These are phyloP conservation scores for Truncatella angustata DNA, from an alignment of 2,329 filamentous ascomycete species.

Conservation along the genomic window DNA sequence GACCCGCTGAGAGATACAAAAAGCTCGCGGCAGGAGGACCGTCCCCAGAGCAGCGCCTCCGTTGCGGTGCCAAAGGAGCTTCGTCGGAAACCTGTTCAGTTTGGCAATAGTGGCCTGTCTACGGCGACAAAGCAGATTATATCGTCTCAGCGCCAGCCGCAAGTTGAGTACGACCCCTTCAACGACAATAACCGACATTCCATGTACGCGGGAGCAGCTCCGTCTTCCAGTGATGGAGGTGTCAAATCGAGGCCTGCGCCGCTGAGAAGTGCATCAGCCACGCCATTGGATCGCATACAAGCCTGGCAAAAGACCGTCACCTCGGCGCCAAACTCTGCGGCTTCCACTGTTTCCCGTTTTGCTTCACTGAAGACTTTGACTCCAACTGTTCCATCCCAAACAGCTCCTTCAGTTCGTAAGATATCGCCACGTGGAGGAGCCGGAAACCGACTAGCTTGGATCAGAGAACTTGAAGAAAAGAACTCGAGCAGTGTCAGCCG, in stretches of 20 bases:
- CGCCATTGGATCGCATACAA: slow-evolving; percentile 13
- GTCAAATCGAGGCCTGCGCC: not conserved
- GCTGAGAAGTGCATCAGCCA: slow-evolving; percentile 8
- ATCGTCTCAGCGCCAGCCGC: not conserved
- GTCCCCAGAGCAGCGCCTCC: not conserved
- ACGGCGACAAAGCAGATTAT: not conserved
- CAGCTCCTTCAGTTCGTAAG: slow-evolving; percentile 7
- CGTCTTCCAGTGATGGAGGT: not conserved
- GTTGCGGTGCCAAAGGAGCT: not conserved
- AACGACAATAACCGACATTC: slow-evolving; percentile 15
- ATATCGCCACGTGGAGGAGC: slow-evolving; percentile 9
- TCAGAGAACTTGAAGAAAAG: slow-evolving; percentile 17
- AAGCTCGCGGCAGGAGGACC: not conserved
- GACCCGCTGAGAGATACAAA: slow-evolving; percentile 5
- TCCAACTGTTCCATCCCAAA: not conserved
- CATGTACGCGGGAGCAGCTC: slow-evolving; percentile 11
- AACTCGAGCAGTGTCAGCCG: slow-evolving; percentile 12
- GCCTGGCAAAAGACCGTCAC: slow-evolving; percentile 15
- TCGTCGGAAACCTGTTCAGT: not conserved
- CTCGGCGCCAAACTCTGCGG: slow-evolving; percentile 7
- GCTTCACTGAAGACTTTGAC: too few species aligned
- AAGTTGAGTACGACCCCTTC: not conserved
- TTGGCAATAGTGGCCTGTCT: not conserved
- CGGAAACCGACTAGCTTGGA: slow-evolving; percentile 16
- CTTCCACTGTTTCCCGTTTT: not conserved